Evolutionary conservation across 2,329 filamentous ascomycete genomes (phyloP).

Genomic region (Fusarium coffeatum): DNA sequence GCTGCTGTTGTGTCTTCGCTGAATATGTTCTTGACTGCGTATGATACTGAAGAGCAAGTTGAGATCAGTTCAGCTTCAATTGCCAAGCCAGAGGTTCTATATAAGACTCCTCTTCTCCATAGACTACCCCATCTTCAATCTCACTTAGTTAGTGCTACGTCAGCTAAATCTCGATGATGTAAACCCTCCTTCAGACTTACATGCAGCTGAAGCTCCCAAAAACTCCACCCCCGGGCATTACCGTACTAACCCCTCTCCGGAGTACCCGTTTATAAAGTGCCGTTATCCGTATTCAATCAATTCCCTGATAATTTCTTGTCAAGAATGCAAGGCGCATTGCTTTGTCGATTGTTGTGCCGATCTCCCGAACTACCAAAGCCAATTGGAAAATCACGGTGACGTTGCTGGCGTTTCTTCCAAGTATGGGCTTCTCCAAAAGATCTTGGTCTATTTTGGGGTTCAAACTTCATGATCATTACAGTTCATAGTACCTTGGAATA

Average conservation of each 20-base stretch:
- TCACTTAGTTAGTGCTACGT: constrained; percentile 17
- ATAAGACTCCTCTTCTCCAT: neutral
- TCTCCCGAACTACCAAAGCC: constrained; percentile 21
- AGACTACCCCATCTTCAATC: neutral
- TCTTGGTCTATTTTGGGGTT: constrained; percentile 4
- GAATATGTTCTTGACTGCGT: neutral
- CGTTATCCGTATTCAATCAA: constrained; percentile 14
- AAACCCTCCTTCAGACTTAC: constrained; percentile 4
- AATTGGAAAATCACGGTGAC: constrained; percentile 28
- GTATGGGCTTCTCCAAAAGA: constrained; percentile 8
- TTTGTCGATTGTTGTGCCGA: constrained; percentile 17
- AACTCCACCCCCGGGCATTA: constrained; percentile 16
- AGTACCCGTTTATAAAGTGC: constrained; percentile 23
- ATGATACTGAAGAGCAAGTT: neutral
- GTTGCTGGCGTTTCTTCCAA: constrained; percentile 15
- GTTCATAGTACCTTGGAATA: neutral
- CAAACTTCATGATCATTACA: neutral
- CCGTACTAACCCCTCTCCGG: constrained; percentile 16
- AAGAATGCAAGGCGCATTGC: constrained; percentile 4
- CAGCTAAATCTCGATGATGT: constrained; percentile 43
- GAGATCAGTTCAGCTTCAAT: neutral
- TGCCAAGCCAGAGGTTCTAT: constrained; percentile 4
- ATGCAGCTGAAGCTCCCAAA: neutral
- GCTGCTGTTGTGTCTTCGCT: neutral
- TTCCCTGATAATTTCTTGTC: constrained; percentile 12